phyloP scores from a whole-genome alignment of 495 filamentous ascomycete genomes.

The Aspergillus bertholletiae region DNA sequence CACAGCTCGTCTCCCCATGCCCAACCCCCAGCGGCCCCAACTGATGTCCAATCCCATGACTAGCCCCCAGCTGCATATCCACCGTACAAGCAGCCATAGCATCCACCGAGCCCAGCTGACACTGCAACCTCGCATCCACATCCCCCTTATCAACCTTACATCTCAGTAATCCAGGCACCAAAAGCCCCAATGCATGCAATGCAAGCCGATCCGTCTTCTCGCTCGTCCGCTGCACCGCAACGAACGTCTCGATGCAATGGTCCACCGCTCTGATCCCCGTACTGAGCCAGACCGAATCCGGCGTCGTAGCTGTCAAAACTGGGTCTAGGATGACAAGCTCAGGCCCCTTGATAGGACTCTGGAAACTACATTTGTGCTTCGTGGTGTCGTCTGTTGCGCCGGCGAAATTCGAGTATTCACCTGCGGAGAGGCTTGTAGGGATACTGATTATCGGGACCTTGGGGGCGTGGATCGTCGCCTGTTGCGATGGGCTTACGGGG shows the following conservation, averaged over 20 bases:
- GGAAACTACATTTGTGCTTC: slow-evolving; percentile 51
- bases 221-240: slow-evolving; percentile 36
- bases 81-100: slow-evolving; percentile 50
- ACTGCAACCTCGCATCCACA: slow-evolving; percentile 45
- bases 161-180: slow-evolving; percentile 50
- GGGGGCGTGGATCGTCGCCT: slow-evolving; percentile 29
- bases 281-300: slow-evolving; percentile 56
- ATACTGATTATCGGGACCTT: slow-evolving; percentile 56
- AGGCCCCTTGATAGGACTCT: slow-evolving; percentile 41
- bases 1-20: slow-evolving; percentile 65
- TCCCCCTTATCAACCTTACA: slow-evolving; percentile 44
- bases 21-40: slow-evolving; percentile 61
- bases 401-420: slow-evolving; percentile 56
- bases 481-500: slow-evolving; percentile 29
- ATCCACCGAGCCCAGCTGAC: slow-evolving; percentile 52
- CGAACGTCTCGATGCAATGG: slow-evolving; percentile 61
- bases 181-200: slow-evolving; percentile 37
- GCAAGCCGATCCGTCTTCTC: slow-evolving; percentile 38
- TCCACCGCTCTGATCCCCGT: slow-evolving; percentile 62
- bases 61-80: slow-evolving; percentile 52
- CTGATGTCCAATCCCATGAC: slow-evolving; percentile 68
- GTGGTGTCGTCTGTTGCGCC: slow-evolving; percentile 54
- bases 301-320: slow-evolving; percentile 49
- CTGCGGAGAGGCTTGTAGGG: slow-evolving; percentile 60
- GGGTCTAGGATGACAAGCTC: slow-evolving; percentile 59